Conservation (phyloP, 352 stramenopile species). For the Globisporangium spinosum region DNA sequence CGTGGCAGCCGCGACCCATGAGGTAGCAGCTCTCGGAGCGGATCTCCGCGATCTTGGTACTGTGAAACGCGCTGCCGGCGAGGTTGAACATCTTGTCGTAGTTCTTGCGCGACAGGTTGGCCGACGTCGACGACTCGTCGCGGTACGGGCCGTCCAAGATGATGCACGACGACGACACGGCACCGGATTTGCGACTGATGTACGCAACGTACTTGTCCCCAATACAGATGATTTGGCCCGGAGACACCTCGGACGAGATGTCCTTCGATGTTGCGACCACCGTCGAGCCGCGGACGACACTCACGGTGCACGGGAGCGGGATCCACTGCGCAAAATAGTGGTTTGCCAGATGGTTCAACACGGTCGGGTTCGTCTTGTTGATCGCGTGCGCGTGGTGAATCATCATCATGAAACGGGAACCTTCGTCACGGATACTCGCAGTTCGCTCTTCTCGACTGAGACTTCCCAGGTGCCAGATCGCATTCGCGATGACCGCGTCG, state of each 20-base stretch:
- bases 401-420: constrained; percentile 89
- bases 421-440: constrained; percentile 79
- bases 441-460: constrained; percentile 69
- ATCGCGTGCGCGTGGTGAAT: constrained; percentile 89
- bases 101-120: constrained; percentile 81
- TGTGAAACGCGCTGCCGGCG: constrained; percentile 85
- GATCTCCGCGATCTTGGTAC: constrained; percentile 88
- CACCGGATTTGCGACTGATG: constrained; percentile 62
- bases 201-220: constrained; percentile 90
- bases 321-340: constrained; percentile 98
- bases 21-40: constrained; percentile 96
- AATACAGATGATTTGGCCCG: constrained; percentile 92
- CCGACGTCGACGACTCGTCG: constrained; percentile 56
- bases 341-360: constrained; percentile 97
- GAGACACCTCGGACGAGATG: constrained; percentile 83
- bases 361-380: constrained; percentile 86
- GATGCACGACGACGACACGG: constrained; percentile 61
- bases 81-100: constrained; percentile 91
- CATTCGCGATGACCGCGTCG: constrained; percentile 92
- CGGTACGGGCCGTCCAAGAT: constrained; percentile 79
- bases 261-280: constrained; percentile 86
- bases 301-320: constrained; percentile 82
- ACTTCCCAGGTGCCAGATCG: constrained; percentile 89
- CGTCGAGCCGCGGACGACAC: constrained; percentile 81
- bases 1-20: constrained; percentile 94